Evolutionary conservation across 208 protist genomes (phyloP).

Genomic region (Trypanosomatidae sp.): DNA sequence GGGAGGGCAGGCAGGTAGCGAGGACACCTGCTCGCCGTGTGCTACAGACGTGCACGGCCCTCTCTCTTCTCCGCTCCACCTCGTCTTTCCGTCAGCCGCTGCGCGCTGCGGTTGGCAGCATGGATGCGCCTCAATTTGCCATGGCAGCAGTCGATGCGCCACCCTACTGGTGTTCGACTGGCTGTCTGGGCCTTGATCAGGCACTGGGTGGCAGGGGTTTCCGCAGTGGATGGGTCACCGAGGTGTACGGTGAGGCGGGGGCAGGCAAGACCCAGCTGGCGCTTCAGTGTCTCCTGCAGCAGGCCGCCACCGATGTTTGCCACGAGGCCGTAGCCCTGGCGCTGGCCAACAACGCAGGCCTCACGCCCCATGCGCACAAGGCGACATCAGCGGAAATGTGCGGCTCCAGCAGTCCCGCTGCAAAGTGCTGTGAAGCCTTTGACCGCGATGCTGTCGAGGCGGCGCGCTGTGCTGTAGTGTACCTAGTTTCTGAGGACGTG

Average conservation of each 20-base stretch:
- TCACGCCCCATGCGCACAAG: not conserved
- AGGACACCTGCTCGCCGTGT: not conserved
- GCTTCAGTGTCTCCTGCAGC: conserved; percentile 59
- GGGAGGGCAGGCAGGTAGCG: no score
- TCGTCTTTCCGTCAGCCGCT: not conserved
- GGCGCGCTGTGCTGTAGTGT: conserved; percentile 34
- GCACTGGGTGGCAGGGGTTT: conserved; percentile 46
- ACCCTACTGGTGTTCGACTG: conserved; percentile 36
- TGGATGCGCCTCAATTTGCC: not conserved
- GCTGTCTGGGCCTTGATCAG: conserved; percentile 33
- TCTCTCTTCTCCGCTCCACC: conserved; percentile 3
- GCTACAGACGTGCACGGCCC: conserved; percentile 6
- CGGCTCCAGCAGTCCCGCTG: not conserved
- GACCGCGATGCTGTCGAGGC: not conserved
- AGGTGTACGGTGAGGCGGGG: conserved; percentile 76
- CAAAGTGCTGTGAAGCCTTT: conserved; percentile 4
- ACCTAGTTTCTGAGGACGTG: conserved; percentile 65
- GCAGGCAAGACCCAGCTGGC: conserved; percentile 78
- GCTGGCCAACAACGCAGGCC: conserved; percentile 5
- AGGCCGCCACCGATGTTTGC: conserved; percentile 32
- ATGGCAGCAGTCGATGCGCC: not conserved
- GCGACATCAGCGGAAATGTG: not conserved
- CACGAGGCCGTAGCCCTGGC: conserved; percentile 11
- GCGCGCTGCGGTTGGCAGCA: not conserved
- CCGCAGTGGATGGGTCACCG: conserved; percentile 54